phyloP scores from a whole-genome alignment of 345 rosid species.

The Eucalyptus caleyi region DNA sequence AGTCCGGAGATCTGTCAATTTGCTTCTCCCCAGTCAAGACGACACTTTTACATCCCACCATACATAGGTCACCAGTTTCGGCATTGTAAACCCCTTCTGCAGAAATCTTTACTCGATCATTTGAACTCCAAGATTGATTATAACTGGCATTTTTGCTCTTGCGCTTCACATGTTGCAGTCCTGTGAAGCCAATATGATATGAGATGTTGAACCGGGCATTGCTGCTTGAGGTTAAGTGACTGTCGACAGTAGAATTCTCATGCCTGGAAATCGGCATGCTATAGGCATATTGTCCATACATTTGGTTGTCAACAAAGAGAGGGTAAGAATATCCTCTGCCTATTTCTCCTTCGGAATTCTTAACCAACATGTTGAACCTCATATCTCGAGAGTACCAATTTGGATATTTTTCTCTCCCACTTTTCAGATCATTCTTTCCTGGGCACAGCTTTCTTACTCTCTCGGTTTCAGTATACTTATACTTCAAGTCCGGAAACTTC shows the following conservation, averaged over 20 bases:
- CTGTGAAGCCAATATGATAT: conserved; percentile 10
- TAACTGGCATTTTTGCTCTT: background rate
- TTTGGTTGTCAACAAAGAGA: conserved; percentile 15
- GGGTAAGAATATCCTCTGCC: conserved; percentile 20
- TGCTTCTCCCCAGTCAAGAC: background rate
- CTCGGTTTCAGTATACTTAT: conserved; percentile 21
- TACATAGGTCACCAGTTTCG: conserved; percentile 24
- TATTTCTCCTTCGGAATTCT: background rate
- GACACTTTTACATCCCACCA: conserved; percentile 35
- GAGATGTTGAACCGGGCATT: conserved; percentile 8
- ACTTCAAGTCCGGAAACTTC: conserved; percentile 7
- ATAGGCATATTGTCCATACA: background rate
- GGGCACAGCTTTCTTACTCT: conserved; percentile 9
- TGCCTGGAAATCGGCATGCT: background rate
- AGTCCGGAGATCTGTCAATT: conserved; percentile 9
- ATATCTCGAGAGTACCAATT: conserved; percentile 14
- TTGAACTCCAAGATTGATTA: background rate
- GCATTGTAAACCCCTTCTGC: conserved; percentile 42
- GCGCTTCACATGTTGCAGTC: background rate
- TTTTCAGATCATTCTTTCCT: background rate
- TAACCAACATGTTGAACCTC: conserved; percentile 8
- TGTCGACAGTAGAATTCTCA: background rate
- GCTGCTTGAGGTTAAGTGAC: background rate
- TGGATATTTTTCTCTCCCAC: conserved; percentile 9
- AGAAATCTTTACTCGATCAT: conserved; percentile 1